Conservation (phyloP, 305 asterid genomes). For the Stenogyne calaminthoides region DNA sequence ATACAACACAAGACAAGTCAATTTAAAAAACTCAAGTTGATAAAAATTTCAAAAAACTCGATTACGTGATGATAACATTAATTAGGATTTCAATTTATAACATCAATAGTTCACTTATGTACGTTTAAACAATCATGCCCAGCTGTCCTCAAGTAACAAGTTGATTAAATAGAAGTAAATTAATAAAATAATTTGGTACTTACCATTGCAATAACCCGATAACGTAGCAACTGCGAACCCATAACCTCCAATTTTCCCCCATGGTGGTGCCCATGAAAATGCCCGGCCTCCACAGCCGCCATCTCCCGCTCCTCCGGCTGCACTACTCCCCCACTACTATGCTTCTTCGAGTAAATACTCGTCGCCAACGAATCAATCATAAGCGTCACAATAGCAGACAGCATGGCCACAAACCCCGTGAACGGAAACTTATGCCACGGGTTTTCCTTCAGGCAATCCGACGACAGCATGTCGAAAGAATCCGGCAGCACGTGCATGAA, state of each 20-base stretch:
- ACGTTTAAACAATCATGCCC: too few relatives aligned
- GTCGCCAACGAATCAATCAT: slow-evolving; percentile 65
- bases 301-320: slow-evolving; percentile 39
- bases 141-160: too few relatives aligned
- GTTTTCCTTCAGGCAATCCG: slow-evolving; percentile 36
- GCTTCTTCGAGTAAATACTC: slow-evolving; percentile 44
- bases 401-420: slow-evolving; percentile 65
- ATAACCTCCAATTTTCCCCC: slow-evolving; percentile 35
- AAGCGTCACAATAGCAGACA: slow-evolving; percentile 56
- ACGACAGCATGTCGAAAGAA: slow-evolving; percentile 56
- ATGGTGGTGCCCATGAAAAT: slow-evolving; percentile 40
- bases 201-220: slow-evolving; percentile 73
- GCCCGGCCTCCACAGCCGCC: slow-evolving; percentile 29
- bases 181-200: slow-evolving; percentile 11
- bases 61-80: neutral
- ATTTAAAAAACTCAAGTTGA: too few relatives aligned
- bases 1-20: too few relatives aligned
- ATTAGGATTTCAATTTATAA: too few relatives aligned
- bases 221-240: slow-evolving; percentile 54
- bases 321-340: slow-evolving; percentile 2
- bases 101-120: too few relatives aligned
- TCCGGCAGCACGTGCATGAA: slow-evolving; percentile 77
- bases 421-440: slow-evolving; percentile 63
- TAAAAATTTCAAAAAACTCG: too few relatives aligned
- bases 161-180: too few relatives aligned